phyloP scores from a whole-genome alignment of 495 filamentous ascomycete genomes.

The Penicillium daleae region DNA sequence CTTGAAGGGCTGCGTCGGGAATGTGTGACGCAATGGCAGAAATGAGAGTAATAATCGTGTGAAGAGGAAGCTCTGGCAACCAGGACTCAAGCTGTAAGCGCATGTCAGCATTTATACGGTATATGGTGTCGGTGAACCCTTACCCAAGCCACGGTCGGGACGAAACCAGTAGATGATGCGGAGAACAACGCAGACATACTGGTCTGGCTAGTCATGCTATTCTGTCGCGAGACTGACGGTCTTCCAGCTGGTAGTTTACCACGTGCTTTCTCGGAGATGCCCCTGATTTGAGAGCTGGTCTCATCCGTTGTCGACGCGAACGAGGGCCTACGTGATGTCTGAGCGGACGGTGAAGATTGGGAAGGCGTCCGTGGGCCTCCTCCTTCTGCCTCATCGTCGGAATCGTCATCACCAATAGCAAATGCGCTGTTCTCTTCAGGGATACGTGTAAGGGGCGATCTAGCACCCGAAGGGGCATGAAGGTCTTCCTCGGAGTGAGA shows the following conservation, averaged over 20 bases:
- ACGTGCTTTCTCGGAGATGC: slow-evolving; percentile 97
- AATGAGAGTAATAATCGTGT: slow-evolving; percentile 84
- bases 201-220: slow-evolving; percentile 82
- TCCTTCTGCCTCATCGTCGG: slow-evolving; percentile 67
- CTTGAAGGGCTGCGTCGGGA: slow-evolving; percentile 43
- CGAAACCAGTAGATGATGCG: slow-evolving; percentile 63
- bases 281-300: slow-evolving; percentile 80
- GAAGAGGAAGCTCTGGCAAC: slow-evolving; percentile 89
- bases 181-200: slow-evolving; percentile 62
- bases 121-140: slow-evolving; percentile 22
- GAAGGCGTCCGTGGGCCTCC: slow-evolving; percentile 64
- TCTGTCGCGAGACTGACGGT: slow-evolving; percentile 84
- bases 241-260: slow-evolving; percentile 95
- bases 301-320: slow-evolving; percentile 75
- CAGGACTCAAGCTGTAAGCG: slow-evolving; percentile 81
- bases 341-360: slow-evolving; percentile 70
- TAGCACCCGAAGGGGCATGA: slow-evolving; percentile 64
- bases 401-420: slow-evolving; percentile 88
- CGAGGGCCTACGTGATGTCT: slow-evolving; percentile 72
- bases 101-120: slow-evolving; percentile 16
- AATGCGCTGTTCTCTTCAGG: slow-evolving; percentile 81
- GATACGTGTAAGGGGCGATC: slow-evolving; percentile 71
- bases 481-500: slow-evolving; percentile 72
- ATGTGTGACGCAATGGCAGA: slow-evolving; percentile 55
- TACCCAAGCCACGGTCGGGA: slow-evolving; percentile 76